Evolutionary conservation across 2,329 filamentous ascomycete genomes (phyloP).

Genomic region (Mycosphaerella sp.): DNA sequence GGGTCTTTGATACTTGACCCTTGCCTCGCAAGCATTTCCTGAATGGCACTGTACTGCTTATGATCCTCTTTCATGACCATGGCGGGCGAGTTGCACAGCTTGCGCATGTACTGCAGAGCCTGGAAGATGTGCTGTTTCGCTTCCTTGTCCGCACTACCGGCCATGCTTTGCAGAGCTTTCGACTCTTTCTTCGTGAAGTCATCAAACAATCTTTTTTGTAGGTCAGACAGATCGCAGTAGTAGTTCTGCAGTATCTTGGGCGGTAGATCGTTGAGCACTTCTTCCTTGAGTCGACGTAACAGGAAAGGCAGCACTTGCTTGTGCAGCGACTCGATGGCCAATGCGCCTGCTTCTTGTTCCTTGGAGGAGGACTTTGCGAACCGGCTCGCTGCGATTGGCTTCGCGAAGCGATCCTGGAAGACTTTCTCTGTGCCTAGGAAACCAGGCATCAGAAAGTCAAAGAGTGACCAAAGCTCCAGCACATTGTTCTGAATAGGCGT

Average conservation of each 20-base stretch:
- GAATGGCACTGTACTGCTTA: slow-evolving; percentile 81
- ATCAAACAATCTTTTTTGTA: slow-evolving; percentile 92
- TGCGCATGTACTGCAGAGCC: slow-evolving; percentile 98
- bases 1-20: slow-evolving; percentile 79
- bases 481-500: slow-evolving; percentile 99
- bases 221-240: slow-evolving; percentile 93
- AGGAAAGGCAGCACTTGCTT: slow-evolving; percentile 98
- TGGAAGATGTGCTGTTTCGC: slow-evolving; percentile 99
- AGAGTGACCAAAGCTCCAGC: slow-evolving; percentile 91
- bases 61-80: slow-evolving; percentile 93
- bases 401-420: slow-evolving; percentile 91
- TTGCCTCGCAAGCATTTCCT: slow-evolving; percentile 69
- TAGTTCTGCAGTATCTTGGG: slow-evolving; percentile 99
- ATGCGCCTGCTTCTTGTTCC: slow-evolving; percentile 91
- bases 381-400: slow-evolving; percentile 88
- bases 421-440: slow-evolving; percentile 95
- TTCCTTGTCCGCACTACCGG: slow-evolving; percentile 78
- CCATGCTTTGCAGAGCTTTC: slow-evolving; percentile 78
- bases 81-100: slow-evolving; percentile 95
- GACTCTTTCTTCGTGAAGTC: slow-evolving; percentile 93
- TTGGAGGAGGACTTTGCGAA: slow-evolving; percentile 97
- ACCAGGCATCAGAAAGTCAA: slow-evolving; percentile 98
- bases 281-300: slow-evolving; percentile 91
- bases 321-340: slow-evolving; percentile 96
- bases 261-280: slow-evolving; percentile 90